Evolutionary conservation across 345 rosid genomes (phyloP), one percentile per base, ranked within the genome.

Genomic region (Aethionema arabicum): DNA sequence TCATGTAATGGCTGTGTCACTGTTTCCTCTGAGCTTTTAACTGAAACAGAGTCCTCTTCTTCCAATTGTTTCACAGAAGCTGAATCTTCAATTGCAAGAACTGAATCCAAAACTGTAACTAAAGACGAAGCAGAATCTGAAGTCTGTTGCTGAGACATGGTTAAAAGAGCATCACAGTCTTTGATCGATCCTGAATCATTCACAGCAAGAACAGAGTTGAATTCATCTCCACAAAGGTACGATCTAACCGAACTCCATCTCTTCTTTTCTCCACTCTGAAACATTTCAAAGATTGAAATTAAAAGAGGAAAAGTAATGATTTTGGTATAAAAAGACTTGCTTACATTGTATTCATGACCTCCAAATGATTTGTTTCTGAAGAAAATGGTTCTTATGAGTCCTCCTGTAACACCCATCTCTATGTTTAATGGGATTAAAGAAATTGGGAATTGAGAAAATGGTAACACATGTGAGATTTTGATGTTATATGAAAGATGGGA

Each of bases 381-480:
- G 83, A 88, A 83, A 67, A 85, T 82, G 54, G 79, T 80, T 77
- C 73, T 84, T 36, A 84, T 89, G 32, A 85, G 41, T 74, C 77
- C 91, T 68, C 85, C 82, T 40, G 85, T 79, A 57, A 88, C 83
- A 29, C 98, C 98, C 98, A 91, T 90, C 68, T 79, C 21, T 13
- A 29, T 52, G 61, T 39, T 53, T 61, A 29, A 11, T 66, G 44
- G 44, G 57, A 58, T 39, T 48, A 40, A 59, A 59, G 49, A 48
- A 27, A n/a, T 68, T 36, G 52, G 66, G 56, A 69, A 61, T 33
- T 57, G 69, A 51, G 65, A 64, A 21, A 64, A 49, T 61, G 73
- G n/a, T 9, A 32, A 61, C 61, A 52, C 56, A 36, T 31, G 53
- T 43, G 55, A 54, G 59, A 50, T 65, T 52, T 57, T 57, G 39